These are phyloP conservation scores for Aspergillus aculeatinus DNA, from an alignment of 2,329 filamentous ascomycete species.

Conservation along the genomic window DNA sequence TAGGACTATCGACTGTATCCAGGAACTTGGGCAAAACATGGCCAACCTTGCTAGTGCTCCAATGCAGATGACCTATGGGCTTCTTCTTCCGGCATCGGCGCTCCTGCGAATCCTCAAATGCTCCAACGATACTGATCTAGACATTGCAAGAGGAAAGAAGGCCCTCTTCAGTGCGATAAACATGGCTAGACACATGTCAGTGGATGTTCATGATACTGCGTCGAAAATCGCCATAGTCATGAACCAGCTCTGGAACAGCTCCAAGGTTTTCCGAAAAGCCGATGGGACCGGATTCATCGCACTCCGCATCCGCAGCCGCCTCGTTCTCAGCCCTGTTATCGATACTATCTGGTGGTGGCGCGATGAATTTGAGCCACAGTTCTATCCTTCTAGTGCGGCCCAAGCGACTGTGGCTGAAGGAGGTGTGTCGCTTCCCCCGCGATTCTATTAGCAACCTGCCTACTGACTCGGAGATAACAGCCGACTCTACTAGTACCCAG, in stretches of 20 bases:
- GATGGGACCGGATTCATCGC: conserved; percentile 37
- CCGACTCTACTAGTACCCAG: conserved; percentile 13
- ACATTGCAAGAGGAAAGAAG: conserved; percentile 34
- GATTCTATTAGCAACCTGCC: not conserved
- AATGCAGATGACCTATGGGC: conserved; percentile 28
- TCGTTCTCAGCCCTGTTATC: conserved; percentile 38
- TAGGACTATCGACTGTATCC: conserved; percentile 30
- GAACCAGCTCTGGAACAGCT: conserved; percentile 44
- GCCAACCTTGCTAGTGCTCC: conserved; percentile 26
- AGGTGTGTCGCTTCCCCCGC: not conserved
- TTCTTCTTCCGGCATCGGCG: conserved; percentile 32
- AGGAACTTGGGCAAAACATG: conserved; percentile 23
- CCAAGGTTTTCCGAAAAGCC: conserved; percentile 39
- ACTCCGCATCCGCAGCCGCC: conserved; percentile 42
- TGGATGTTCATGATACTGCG: conserved; percentile 37
- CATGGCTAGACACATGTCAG: conserved; percentile 39
- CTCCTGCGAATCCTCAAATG: conserved; percentile 44
- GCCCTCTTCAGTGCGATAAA: conserved; percentile 40
- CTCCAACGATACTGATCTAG: conserved; percentile 28
- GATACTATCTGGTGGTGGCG: conserved; percentile 47
- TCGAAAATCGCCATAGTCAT: conserved; percentile 35
- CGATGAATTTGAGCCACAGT: conserved; percentile 39
- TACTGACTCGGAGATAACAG: conserved; percentile 8
- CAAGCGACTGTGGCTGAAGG: conserved; percentile 20
- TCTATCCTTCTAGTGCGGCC: conserved; percentile 16